A percentile compares a stretch with the other conserved stretches of the same genome.
These are phyloP conservation scores for Nothopassalora personata DNA, from an alignment of 2,329 filamentous ascomycete species.

Conservation along the genomic window DNA sequence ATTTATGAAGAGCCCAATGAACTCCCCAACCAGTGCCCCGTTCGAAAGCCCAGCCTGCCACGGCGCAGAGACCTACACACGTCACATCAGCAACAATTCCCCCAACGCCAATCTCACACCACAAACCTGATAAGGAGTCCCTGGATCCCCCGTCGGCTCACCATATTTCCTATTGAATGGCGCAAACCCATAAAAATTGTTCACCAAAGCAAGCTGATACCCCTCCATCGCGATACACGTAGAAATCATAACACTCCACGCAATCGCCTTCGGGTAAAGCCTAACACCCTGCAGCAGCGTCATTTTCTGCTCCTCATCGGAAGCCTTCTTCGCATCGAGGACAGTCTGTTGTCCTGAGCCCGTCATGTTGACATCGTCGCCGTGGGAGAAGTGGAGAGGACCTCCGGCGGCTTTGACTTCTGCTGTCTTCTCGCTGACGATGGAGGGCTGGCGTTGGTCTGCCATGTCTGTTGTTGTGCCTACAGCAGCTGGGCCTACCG, in stretches of 20 bases:
- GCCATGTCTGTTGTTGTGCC: too few relatives aligned
- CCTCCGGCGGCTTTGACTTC: too few relatives aligned
- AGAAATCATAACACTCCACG: slow-evolving; percentile 77
- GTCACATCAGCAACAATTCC: slow-evolving; percentile 31
- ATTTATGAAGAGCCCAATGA: slow-evolving; percentile 43
- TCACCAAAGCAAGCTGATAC: slow-evolving; percentile 75
- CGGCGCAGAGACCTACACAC: slow-evolving; percentile 36
- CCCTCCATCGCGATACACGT: slow-evolving; percentile 90
- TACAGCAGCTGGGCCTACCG: too few relatives aligned
- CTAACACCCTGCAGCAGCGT: slow-evolving; percentile 66
- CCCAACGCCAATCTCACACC: too few relatives aligned
- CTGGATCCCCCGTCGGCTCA: neutral
- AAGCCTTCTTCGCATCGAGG: slow-evolving; percentile 41
- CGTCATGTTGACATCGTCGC: too few relatives aligned
- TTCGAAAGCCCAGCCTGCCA: slow-evolving; percentile 47
- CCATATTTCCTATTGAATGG: slow-evolving; percentile 37
- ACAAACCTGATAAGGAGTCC: slow-evolving; percentile 5
- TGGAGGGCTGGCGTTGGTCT: too few relatives aligned
- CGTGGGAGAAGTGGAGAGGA: too few relatives aligned
- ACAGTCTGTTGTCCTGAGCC: slow-evolving; percentile 23
- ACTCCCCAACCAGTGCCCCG: slow-evolving; percentile 43
- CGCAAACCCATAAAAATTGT: slow-evolving; percentile 64
- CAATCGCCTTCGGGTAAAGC: slow-evolving; percentile 81
- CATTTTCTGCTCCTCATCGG: slow-evolving; percentile 48
- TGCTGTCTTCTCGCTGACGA: too few relatives aligned